phyloP scores from a whole-genome alignment of 768 basidiomycete species.

The Phanerochaete carnosa region DNA sequence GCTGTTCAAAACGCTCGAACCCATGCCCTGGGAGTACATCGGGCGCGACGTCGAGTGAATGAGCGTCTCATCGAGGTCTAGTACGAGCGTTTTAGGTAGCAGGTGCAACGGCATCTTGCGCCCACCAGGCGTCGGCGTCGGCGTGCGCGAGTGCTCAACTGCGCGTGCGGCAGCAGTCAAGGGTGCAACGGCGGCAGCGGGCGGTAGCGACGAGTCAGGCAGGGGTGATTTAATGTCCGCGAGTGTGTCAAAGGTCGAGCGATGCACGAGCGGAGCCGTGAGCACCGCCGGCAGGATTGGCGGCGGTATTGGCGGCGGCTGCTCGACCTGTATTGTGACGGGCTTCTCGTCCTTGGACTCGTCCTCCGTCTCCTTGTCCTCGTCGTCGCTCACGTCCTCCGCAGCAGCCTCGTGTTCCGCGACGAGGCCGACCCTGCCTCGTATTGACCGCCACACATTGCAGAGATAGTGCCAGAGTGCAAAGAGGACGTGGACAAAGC shows the following conservation, averaged over 20 bases:
- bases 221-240: constrained; percentile 5
- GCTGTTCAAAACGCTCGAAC: constrained; percentile 55
- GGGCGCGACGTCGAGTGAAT: constrained; percentile 95
- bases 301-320: constrained; percentile 26
- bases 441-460: constrained; percentile 53
- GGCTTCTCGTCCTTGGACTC: constrained; percentile 30
- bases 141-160: constrained; percentile 14
- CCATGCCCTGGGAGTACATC: constrained; percentile 42
- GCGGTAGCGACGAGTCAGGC: not conserved
- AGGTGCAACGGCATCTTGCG: constrained; percentile 73
- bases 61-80: constrained; percentile 97
- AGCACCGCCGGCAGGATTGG: constrained; percentile 19
- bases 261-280: not conserved
- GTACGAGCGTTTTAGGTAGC: constrained; percentile 85
- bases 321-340: constrained; percentile 21
- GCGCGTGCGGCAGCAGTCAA: not conserved
- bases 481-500: constrained; percentile 68
- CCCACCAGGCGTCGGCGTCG: constrained; percentile 26
- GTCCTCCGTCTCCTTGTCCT: constrained; percentile 33
- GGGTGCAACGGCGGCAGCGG: not conserved
- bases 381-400: constrained; percentile 28
- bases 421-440: constrained; percentile 18
- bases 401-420: constrained; percentile 22
- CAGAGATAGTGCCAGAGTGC: constrained; percentile 68
- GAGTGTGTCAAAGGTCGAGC: not conserved